Evolutionary conservation across 2,329 filamentous ascomycete species (phyloP), one percentile per base, ranked within the genome.

Genomic region (Xylaria sp.): DNA sequence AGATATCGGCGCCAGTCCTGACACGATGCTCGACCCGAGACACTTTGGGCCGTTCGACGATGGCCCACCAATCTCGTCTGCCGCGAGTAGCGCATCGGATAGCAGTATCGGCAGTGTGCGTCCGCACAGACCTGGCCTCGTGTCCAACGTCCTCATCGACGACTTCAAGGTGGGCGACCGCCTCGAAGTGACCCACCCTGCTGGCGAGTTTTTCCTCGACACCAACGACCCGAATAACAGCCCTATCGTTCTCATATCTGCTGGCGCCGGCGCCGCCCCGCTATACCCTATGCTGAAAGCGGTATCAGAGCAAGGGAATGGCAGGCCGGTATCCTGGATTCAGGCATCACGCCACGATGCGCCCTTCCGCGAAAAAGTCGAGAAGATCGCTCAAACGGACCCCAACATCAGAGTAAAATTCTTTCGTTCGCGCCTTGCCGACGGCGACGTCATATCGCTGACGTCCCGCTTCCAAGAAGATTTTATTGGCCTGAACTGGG

Each of bases 91-190:
- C 55, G 74, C 74, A 6, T 78, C 76, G 1, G 77, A 78, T 62
- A 78, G 75, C 67, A 78, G 76, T 62, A 72, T 79, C 55, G 77
- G 77, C 34, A 76, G 76, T 23, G 63, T 74, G 23, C 73, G 76
- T 1, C 74, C 77, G 9, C 73, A 67, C 56, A 66, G 71, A 20
- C 87, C 89, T 0, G 91, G 92, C 31, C 86, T 89, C 69, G 85
- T 94, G 20, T 93, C 90, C 59, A 93, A 92, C 76, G 81, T 91
- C 50, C 82, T 94, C 44, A 89, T 94, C 76, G 87, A 90, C 72
- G 80, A 82, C 20, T 86, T 89, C 77, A 81, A 85, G 1, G 85
- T 86, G 51, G 91, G 91, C 50, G 90, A 92, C 75, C 75, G 84
- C 0, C 77, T 94, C 10, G 83, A 90, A 71, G 81, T 94, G 12